These are phyloP conservation scores for Moesziomyces sp. DNA, from an alignment of 1,284 basidiomycete species.

Conservation along the genomic window DNA sequence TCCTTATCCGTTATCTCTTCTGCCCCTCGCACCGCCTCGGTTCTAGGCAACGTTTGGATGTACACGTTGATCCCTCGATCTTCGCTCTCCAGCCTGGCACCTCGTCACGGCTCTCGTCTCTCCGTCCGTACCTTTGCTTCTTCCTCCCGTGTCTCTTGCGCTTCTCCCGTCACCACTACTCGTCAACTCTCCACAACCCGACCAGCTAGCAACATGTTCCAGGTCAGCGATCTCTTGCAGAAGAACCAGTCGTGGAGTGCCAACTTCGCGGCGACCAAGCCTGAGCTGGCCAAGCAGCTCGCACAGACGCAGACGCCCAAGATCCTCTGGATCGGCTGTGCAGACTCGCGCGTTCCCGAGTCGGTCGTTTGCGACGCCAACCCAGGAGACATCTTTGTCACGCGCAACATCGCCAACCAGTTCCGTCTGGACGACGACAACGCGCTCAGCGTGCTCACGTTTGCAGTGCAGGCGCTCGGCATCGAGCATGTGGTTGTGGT, in stretches of 20 bases:
- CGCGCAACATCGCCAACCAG: constrained; percentile 69
- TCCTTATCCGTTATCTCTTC: neutral
- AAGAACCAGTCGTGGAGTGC: constrained; percentile 57
- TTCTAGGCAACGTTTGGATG: constrained; percentile 20
- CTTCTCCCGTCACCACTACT: constrained; percentile 1
- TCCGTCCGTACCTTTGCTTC: constrained; percentile 9
- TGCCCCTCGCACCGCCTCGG: neutral
- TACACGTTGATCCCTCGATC: constrained; percentile 22
- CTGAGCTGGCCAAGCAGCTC: constrained; percentile 74
- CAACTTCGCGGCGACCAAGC: constrained; percentile 68
- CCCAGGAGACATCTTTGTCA: constrained; percentile 66
- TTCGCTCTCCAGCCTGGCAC: constrained; percentile 32
- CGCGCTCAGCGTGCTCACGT: constrained; percentile 80
- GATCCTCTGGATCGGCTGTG: constrained; percentile 77
- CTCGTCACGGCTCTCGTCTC: constrained; percentile 21
- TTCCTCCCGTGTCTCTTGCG: constrained; percentile 7
- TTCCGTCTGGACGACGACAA: constrained; percentile 82
- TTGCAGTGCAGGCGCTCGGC: constrained; percentile 81
- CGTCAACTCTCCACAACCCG: constrained; percentile 23
- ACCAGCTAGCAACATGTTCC: constrained; percentile 23
- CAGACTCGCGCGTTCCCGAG: constrained; percentile 71
- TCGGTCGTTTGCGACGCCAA: constrained; percentile 58
- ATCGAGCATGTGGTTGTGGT: constrained; percentile 82
- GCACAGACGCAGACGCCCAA: constrained; percentile 79
- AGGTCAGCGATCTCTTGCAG: constrained; percentile 28